phyloP scores from a whole-genome alignment of 164 flowering plant species.

The Piper betle region DNA sequence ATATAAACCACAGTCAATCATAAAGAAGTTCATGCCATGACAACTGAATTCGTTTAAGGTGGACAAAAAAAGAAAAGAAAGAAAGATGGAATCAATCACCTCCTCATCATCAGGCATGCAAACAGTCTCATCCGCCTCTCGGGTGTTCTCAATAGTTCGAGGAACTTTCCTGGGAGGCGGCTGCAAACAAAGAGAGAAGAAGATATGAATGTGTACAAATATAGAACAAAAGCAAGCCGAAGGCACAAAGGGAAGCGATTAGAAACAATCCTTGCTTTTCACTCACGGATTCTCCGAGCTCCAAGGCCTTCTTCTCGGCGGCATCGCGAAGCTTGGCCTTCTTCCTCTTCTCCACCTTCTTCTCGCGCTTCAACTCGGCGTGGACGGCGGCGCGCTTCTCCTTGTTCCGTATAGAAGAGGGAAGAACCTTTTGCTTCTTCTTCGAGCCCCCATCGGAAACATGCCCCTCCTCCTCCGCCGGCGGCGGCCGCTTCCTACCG shows the following conservation, averaged over 20 bases:
- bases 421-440: constrained; percentile 30
- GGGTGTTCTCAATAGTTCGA: constrained; percentile 80
- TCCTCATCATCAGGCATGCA: constrained; percentile 88
- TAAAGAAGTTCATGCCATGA: not conserved
- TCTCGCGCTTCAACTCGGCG: constrained; percentile 65
- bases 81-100: constrained; percentile 18
- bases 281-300: constrained; percentile 81
- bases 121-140: constrained; percentile 84
- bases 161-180: constrained; percentile 50
- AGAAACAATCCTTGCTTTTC: not conserved
- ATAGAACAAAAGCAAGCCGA: not conserved
- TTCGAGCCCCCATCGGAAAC: constrained; percentile 8
- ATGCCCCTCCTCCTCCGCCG: constrained; percentile 11
- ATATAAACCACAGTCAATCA: too few relatives aligned
- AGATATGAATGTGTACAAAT: not conserved
- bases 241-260: not conserved
- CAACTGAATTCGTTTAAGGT: not conserved
- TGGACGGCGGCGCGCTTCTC: constrained; percentile 61
- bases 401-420: constrained; percentile 77
- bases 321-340: constrained; percentile 61
- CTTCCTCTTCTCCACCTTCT: constrained; percentile 74
- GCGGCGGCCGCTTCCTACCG: constrained; percentile 6
- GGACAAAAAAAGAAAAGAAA: not conserved
- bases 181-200: constrained; percentile 17
- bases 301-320: constrained; percentile 67